Evolutionary conservation across 2,329 filamentous ascomycete genomes (phyloP).

Genomic region (Pyricularia sp.): DNA sequence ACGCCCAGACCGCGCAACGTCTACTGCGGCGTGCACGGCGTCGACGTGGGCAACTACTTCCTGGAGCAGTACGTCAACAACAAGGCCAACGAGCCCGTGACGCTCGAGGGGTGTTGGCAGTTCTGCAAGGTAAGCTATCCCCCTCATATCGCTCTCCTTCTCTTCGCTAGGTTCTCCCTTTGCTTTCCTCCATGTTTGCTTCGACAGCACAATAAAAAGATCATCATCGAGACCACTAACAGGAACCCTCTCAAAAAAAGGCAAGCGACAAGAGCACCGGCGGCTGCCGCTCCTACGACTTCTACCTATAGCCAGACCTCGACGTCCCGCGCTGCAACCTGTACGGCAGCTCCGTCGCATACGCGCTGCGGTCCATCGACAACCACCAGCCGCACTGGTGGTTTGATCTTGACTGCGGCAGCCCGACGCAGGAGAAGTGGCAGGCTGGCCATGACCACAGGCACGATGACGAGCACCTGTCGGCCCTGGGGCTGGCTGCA

Average conservation of each 20-base stretch:
- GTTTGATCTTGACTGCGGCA: conserved; percentile 27
- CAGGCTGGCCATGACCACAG: background rate
- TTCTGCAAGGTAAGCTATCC: conserved; percentile 26
- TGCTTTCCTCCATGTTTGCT: background rate
- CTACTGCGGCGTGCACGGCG: conserved; percentile 30
- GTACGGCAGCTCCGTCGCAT: conserved; percentile 22
- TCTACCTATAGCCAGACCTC: conserved; percentile 20
- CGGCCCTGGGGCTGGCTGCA: background rate
- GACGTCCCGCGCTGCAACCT: conserved; percentile 24
- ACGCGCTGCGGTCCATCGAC: conserved; percentile 19
- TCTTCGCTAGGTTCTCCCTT: background rate
- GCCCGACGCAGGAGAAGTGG: conserved; percentile 19
- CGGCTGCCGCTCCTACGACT: conserved; percentile 26
- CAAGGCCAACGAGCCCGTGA: conserved; percentile 20
- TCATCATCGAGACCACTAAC: background rate
- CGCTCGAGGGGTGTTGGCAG: conserved; percentile 30
- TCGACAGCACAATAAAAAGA: background rate
- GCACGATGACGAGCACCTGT: background rate
- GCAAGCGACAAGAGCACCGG: conserved; percentile 19
- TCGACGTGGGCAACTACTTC: conserved; percentile 24
- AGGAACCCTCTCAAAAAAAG: conserved; percentile 10
- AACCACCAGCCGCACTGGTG: conserved; percentile 19
- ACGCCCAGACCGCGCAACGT: conserved; percentile 17
- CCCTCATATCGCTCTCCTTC: background rate
- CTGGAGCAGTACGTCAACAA: conserved; percentile 28